Conservation (phyloP, 257 asterid species). For the Prunella vulgaris region DNA sequence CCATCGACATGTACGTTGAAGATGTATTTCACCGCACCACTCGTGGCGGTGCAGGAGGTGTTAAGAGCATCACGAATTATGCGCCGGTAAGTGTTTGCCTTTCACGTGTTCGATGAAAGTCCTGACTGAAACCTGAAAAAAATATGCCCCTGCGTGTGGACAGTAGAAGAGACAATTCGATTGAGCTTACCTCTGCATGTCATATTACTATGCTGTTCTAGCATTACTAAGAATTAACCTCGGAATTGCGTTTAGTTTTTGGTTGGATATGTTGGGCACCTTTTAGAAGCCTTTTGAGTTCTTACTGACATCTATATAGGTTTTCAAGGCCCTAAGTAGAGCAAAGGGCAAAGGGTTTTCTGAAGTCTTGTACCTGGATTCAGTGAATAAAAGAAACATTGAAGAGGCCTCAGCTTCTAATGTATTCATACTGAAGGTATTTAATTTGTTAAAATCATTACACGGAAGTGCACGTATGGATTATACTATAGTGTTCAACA, state of each 20-base stretch:
- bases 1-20: slow-evolving; percentile 56
- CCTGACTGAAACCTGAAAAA: too few relatives aligned
- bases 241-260: too few relatives aligned
- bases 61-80: slow-evolving; percentile 76
- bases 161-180: too few relatives aligned
- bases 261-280: background rate
- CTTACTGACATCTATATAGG: slow-evolving; percentile 29
- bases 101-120: slow-evolving; percentile 20
- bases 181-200: too few relatives aligned
- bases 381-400: slow-evolving; percentile 45
- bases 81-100: slow-evolving; percentile 51
- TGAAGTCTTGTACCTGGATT: slow-evolving; percentile 68
- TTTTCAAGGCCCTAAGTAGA: slow-evolving; percentile 42
- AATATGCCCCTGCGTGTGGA: too few relatives aligned
- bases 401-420: slow-evolving; percentile 80
- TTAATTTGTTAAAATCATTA: background rate
- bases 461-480: background rate
- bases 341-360: slow-evolving; percentile 67
- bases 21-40: slow-evolving; percentile 63
- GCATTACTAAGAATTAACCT: too few relatives aligned
- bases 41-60: slow-evolving; percentile 73
- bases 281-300: background rate
- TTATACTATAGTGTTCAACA: too few relatives aligned
- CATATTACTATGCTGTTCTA: too few relatives aligned
- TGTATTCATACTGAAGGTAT: slow-evolving; percentile 65